Base-by-base conservation (phyloP, 345 rosid species). In the Citrus unshiu region DNA sequence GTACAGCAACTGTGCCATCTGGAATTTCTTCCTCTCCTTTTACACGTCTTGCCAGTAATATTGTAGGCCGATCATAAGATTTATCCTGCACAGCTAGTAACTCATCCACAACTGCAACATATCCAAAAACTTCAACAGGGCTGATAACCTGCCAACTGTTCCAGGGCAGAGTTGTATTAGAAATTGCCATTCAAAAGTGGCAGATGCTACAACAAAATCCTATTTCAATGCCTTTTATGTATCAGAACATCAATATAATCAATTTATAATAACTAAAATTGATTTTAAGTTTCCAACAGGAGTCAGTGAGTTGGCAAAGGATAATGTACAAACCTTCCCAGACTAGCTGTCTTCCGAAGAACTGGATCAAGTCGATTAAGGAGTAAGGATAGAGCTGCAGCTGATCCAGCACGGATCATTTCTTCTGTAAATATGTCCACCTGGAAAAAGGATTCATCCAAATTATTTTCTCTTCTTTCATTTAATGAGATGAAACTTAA, bases 21-120 rank as follows among this genome's bases (percentile, higher is more conserved):
- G 98, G 99, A 83, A 96, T 94, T 91, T 96, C 99, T 86, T 96
- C 99, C 84, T 96, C 98, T 79, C 99, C 99, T 84, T 83, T 94
- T 74, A 96, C 99, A 85, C 89, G 87, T 83, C 84, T 94, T 86
- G 98, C 98, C 72, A 96, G 92, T 86, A 96, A 83, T 71, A 96
- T 90, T 43, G 98, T 96, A 68, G 98, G 98, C 46, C 83, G 86
- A 13, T 87, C 85, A 62, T 92, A 96, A 61, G 91, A 84, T 86
- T 92, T 88, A 84, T 94, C 92, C 85, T 96, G 99, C 49, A 96
- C 95, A 58, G 92, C 78, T 35, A 94, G 93, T 83, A 96, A 84
- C 84, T 94, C 95, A 79, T 94, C 92, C 81, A 92, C 99, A 70
- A 89, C 93, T 30, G 78, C 85, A 74, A 96, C 94, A 82, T 90